A percentile compares a stretch with the other conserved stretches of the same genome.
phyloP scores from a whole-genome alignment of 768 basidiomycete species.

The Russula abietina region DNA sequence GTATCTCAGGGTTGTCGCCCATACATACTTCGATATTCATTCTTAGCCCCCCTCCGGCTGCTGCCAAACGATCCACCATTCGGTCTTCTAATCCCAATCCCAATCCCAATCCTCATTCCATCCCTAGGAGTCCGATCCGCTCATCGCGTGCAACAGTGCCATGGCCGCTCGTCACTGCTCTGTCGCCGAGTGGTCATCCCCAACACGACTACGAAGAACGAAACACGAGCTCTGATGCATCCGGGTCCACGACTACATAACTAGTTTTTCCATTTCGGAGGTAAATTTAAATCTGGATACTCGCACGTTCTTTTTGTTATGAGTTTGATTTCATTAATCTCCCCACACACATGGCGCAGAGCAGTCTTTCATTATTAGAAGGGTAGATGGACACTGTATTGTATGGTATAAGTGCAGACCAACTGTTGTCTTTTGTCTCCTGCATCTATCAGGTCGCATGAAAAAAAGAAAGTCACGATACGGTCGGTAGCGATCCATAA shows the following conservation, averaged over 20 bases:
- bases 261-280: not conserved
- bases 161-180: not conserved
- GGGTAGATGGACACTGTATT: not conserved
- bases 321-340: not conserved
- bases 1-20: not conserved
- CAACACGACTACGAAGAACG: not conserved
- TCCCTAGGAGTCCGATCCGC: not conserved
- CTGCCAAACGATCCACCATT: not conserved
- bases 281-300: too few species aligned
- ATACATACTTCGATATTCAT: not conserved
- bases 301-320: not conserved
- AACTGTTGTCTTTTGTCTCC: not conserved
- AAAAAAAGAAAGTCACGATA: not conserved
- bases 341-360: not conserved
- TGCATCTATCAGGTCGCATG: not conserved
- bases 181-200: not conserved
- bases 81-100: too few species aligned
- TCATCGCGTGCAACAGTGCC: not conserved
- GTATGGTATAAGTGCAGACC: not conserved
- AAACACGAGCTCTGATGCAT: not conserved
- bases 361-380: not conserved
- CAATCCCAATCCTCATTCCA: too few species aligned
- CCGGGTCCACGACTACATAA: not conserved
- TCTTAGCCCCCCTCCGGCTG: not conserved
- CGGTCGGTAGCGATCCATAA: not conserved